Conservation (phyloP, 2,329 filamentous ascomycete genomes). For the Phaeosphaeriaceae sp. region DNA sequence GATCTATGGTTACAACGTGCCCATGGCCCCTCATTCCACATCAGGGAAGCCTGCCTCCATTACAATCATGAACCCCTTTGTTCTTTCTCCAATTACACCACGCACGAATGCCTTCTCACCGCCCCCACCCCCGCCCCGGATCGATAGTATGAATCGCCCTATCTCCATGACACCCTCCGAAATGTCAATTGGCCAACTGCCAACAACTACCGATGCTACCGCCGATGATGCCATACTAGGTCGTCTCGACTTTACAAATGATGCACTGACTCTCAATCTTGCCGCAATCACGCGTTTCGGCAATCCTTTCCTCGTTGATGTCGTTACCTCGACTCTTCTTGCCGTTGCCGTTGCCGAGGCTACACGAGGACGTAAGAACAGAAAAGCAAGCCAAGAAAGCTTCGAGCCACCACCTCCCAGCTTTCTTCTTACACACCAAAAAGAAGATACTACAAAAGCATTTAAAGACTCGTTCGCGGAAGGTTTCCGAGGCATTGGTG, state of each 20-base stretch:
- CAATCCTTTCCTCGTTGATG: conserved; percentile 56
- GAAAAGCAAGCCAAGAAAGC: conserved; percentile 27
- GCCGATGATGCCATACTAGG: conserved; percentile 50
- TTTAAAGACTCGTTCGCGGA: conserved; percentile 41
- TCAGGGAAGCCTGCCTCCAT: conserved; percentile 41
- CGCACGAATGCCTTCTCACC: conserved; percentile 40
- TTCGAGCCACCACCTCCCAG: conserved; percentile 44
- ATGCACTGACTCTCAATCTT: conserved; percentile 53
- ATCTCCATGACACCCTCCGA: conserved; percentile 42
- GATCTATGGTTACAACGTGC: conserved; percentile 47
- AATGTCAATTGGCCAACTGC: conserved; percentile 41
- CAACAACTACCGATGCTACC: conserved; percentile 45
- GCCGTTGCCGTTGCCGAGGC: conserved; percentile 55
- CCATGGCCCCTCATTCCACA: conserved; percentile 43
- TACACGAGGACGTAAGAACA: conserved; percentile 33
- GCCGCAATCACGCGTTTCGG: conserved; percentile 51
- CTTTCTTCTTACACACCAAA: conserved; percentile 25
- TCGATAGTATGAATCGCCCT: conserved; percentile 30
- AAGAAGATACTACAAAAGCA: conserved; percentile 34
- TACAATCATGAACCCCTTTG: conserved; percentile 48
- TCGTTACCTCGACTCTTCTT: conserved; percentile 50
- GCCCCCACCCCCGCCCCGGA: conserved; percentile 35
- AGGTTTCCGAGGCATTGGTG: conserved; percentile 42
- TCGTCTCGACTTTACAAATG: conserved; percentile 52
- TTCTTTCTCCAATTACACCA: conserved; percentile 44